These are phyloP conservation scores for Tetradesmus lagerheimii DNA, from an alignment of 139 green algal genomes.

Conservation along the genomic window DNA sequence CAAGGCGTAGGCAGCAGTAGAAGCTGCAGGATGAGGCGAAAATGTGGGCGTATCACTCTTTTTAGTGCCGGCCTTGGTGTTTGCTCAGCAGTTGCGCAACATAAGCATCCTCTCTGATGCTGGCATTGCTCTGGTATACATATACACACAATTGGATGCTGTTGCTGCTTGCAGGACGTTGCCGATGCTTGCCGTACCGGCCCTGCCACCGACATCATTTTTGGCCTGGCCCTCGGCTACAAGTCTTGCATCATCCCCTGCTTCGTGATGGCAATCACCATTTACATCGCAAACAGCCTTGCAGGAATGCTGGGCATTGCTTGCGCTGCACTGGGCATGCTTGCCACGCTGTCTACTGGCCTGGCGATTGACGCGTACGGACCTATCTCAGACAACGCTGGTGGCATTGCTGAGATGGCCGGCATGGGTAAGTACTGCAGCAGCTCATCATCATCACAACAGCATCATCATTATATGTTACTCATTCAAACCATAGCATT, in stretches of 20 bases:
- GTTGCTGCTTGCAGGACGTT: constrained; percentile 82
- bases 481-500: too few relatives aligned
- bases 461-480: too few relatives aligned
- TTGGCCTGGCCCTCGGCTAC: constrained; percentile 98
- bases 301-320: constrained; percentile 97
- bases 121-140: too few relatives aligned
- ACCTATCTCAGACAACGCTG: constrained; percentile 97
- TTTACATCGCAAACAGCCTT: constrained; percentile 88
- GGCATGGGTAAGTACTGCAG: constrained; percentile 97
- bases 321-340: constrained; percentile 96
- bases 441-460: too few relatives aligned
- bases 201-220: constrained; percentile 98
- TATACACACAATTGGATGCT: too few relatives aligned
- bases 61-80: too few relatives aligned
- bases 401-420: constrained; percentile 98
- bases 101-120: too few relatives aligned
- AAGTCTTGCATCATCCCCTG: constrained; percentile 95
- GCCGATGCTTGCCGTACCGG: constrained; percentile 96
- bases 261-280: constrained; percentile 89
- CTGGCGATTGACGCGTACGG: constrained; percentile 98
- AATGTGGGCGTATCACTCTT: too few relatives aligned
- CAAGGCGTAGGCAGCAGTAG: too few relatives aligned
- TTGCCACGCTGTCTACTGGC: constrained; percentile 93
- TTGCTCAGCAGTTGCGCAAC: too few relatives aligned
- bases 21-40: too few relatives aligned